Evolutionary conservation across 257 asterid genomes (phyloP).

Genomic region (Cruciata laevipes): DNA sequence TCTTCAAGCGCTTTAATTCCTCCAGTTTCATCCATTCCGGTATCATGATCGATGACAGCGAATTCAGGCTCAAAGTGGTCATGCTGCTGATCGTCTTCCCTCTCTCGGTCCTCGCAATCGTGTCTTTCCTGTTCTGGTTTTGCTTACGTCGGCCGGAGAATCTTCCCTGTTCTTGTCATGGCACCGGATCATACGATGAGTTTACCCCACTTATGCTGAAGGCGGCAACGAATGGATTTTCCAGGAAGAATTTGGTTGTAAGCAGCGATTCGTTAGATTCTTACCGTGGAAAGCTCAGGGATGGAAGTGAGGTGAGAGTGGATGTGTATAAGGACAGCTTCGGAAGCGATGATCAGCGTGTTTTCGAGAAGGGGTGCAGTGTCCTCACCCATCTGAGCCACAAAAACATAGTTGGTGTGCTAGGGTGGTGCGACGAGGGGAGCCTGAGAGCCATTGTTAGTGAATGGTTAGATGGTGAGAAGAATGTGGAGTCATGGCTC

Average conservation of each 20-base stretch:
- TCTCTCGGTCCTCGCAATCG: slow-evolving; percentile 19
- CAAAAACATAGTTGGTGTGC: neutral
- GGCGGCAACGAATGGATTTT: slow-evolving; percentile 43
- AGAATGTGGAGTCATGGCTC: slow-evolving; percentile 34
- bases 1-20: slow-evolving; percentile 3
- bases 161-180: slow-evolving; percentile 18
- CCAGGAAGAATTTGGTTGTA: slow-evolving; percentile 14
- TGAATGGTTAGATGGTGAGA: slow-evolving; percentile 9
- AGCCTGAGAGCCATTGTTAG: slow-evolving; percentile 8
- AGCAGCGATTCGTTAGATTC: neutral
- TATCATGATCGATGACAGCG: neutral
- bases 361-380: neutral
- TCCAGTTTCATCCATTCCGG: slow-evolving; percentile 10
- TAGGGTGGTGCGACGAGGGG: neutral
- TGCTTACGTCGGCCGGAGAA: slow-evolving; percentile 24
- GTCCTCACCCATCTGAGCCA: slow-evolving; percentile 7
- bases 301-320: slow-evolving; percentile 8
- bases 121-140: slow-evolving; percentile 26
- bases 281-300: slow-evolving; percentile 3
- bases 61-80: slow-evolving; percentile 17
- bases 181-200: slow-evolving; percentile 1
- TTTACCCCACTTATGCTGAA: slow-evolving; percentile 25
- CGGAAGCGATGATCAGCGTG: neutral
- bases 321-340: neutral
- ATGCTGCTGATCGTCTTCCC: slow-evolving; percentile 35